Evolutionary conservation across 2,329 filamentous ascomycete genomes (phyloP).

Genomic region (Neonectria coccinea): DNA sequence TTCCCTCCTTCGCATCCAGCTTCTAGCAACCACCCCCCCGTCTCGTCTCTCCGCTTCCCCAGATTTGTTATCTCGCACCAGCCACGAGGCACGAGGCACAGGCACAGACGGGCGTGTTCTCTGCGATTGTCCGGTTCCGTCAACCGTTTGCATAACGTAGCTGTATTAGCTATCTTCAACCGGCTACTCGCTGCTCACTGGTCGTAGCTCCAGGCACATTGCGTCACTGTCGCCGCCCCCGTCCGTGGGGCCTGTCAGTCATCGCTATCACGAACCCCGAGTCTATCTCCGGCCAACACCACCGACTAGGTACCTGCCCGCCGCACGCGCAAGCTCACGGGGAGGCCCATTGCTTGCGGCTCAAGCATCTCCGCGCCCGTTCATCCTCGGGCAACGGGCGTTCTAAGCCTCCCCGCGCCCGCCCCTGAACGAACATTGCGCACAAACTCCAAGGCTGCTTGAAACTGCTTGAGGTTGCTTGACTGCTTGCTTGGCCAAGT

Average conservation of each 20-base stretch:
- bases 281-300: constrained; percentile 13
- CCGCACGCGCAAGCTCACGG: constrained; percentile 10
- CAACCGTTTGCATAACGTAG: constrained; percentile 46
- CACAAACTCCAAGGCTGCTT: not conserved
- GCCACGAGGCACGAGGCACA: constrained; percentile 25
- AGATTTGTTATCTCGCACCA: constrained; percentile 48
- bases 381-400: constrained; percentile 44
- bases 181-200: constrained; percentile 42
- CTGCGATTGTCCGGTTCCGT: constrained; percentile 22
- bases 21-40: constrained; percentile 10
- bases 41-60: constrained; percentile 43
- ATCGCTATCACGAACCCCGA: constrained; percentile 29
- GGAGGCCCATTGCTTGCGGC: constrained; percentile 44
- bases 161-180: constrained; percentile 46
- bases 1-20: constrained; percentile 27
- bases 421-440: constrained; percentile 17
- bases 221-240: constrained; percentile 44
- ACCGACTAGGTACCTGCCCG: no score
- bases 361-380: constrained; percentile 43
- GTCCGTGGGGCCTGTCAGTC: constrained; percentile 43
- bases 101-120: constrained; percentile 12
- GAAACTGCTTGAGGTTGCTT: constrained; percentile 1
- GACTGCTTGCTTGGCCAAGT: constrained; percentile 8
- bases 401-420: constrained; percentile 34
- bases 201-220: constrained; percentile 45